phyloP scores from a whole-genome alignment of 2,329 filamentous ascomycete genomes.

The Penicillium sp. region DNA sequence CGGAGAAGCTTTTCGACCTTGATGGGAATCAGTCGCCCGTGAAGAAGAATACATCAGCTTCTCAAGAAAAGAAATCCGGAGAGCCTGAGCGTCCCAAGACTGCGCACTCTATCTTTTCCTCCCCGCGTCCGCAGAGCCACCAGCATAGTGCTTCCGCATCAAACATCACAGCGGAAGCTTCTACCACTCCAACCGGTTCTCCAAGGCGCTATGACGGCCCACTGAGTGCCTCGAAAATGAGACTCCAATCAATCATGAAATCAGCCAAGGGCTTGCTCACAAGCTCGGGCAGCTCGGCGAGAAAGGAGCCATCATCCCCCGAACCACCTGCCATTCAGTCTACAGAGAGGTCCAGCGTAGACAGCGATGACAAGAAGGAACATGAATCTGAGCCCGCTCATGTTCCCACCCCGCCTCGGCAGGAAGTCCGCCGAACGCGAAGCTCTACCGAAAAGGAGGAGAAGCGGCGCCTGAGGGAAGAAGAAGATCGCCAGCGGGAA shows the following conservation, averaged over 20 bases:
- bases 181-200: conserved; percentile 55
- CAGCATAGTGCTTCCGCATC: conserved; percentile 60
- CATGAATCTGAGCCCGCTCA: conserved; percentile 19
- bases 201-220: conserved; percentile 64
- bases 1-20: conserved; percentile 45
- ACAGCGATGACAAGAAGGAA: conserved; percentile 15
- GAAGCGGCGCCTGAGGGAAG: conserved; percentile 34
- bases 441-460: conserved; percentile 54
- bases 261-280: conserved; percentile 80
- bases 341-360: conserved; percentile 25
- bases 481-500: conserved; percentile 31
- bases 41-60: conserved; percentile 8
- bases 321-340: conserved; percentile 29
- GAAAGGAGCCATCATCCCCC: conserved; percentile 50
- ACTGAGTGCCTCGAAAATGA: conserved; percentile 86
- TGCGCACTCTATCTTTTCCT: conserved; percentile 56
- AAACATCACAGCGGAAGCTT: conserved; percentile 47
- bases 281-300: conserved; percentile 60
- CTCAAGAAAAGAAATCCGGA: conserved; percentile 10
- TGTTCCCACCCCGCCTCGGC: conserved; percentile 29
- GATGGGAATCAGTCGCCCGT: conserved; percentile 21
- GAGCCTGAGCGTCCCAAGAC: conserved; percentile 55
- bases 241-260: conserved; percentile 83
- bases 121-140: conserved; percentile 45
- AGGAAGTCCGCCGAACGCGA: conserved; percentile 48